phyloP scores from a whole-genome alignment of 345 rosid genomes.

The Corymbia maculata region DNA sequence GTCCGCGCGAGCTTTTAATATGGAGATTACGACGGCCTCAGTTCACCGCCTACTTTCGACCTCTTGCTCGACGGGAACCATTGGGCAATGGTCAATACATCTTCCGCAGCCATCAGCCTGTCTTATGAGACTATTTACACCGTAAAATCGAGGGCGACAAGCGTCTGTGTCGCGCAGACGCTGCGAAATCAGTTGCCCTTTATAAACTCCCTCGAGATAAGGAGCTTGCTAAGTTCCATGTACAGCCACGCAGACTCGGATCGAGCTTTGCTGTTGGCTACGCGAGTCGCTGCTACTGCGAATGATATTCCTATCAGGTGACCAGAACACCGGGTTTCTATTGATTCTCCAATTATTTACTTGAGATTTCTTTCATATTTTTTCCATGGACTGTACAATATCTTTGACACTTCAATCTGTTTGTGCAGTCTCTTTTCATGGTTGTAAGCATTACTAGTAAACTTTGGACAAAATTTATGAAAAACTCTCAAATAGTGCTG shows the following conservation, averaged over 20 bases:
- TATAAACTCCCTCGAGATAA: conserved; percentile 4
- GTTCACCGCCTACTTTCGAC: conserved; percentile 10
- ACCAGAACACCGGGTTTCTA: accelerated
- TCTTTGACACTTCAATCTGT: not conserved
- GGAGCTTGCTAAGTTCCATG: conserved; percentile 1
- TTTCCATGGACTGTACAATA: not conserved
- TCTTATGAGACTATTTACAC: conserved; percentile 3
- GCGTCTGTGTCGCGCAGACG: conserved; percentile 16
- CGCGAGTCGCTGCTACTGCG: not conserved
- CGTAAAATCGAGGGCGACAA: not conserved
- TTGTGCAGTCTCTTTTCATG: not conserved
- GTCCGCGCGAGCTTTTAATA: conserved; percentile 9
- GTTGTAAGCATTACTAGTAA: not conserved
- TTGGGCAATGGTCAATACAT: conserved; percentile 3
- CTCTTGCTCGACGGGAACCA: conserved; percentile 9
- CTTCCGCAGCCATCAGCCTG: not conserved
- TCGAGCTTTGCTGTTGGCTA: not conserved
- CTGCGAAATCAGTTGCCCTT: conserved; percentile 8
- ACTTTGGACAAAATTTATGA: not conserved
- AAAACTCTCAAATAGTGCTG: accelerated
- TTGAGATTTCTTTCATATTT: not conserved
- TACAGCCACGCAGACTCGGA: not conserved
- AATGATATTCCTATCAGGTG: not conserved
- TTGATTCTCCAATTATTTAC: not conserved
- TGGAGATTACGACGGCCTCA: conserved; percentile 6